Evolutionary conservation across 176 grass and related monocot genomes (phyloP), one percentile per base, ranked within the genome.

Genomic region (Zizania latifolia): DNA sequence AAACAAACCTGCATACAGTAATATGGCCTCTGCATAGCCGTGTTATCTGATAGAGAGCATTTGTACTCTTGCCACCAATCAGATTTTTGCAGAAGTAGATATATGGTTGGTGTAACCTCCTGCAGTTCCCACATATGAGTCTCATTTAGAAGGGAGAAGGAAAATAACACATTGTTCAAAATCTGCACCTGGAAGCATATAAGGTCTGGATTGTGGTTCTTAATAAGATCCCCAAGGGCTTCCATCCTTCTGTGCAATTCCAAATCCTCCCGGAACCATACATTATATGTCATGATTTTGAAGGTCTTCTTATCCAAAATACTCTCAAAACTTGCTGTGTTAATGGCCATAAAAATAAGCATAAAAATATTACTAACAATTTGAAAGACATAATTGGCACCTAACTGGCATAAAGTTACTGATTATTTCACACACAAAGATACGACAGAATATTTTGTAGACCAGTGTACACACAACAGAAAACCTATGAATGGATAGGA

Each of bases 251-350:
- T 89, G 4, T 0, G 7, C 63, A 93, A 72, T 80, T 97, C 94
- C 71, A 97, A 51, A 74, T 97, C 90, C 77, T 97, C 91, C n/a
- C 84, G 81, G 36, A 97, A 97, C 91, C 94, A 97, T 34, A 97
- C 78, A 89, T 93, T 97, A 70, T 93, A 97, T 77, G 86, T 93
- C 83, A 97, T 85, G 40, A 97, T 81, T 85, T 86, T 92, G 37
- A 97, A 67, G 30, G 59, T 81, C 70, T 71, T 72, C 68, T 72
- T 85, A 37, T 77, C 65, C 55, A 77, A 76, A 82, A 40, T 43
- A 57, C 30, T 10, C 19, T 57, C 34, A 16, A 27, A 30, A 65
- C 58, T 60, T 59, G 57, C 88, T 91, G 65, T 50, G 37, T n/a
- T 17, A 78, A 39, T 59, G 46, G 69, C 46, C 15, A 67, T 37